Conservation (phyloP, 2,329 filamentous ascomycete genomes). For the Incumbomyces delicatus region DNA sequence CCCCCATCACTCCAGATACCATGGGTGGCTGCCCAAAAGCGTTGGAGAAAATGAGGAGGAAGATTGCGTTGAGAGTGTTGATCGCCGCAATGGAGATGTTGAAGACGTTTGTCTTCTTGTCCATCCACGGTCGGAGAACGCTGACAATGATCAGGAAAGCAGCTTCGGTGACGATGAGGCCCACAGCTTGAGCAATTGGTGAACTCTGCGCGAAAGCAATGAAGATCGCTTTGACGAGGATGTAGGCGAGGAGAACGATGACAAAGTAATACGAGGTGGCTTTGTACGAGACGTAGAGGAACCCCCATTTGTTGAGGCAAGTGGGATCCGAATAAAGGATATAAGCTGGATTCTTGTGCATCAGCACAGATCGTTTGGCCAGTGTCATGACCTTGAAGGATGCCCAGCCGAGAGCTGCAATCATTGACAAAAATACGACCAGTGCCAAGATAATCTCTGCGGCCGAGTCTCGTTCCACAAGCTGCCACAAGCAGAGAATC, state of each 20-base stretch:
- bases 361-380: conserved; percentile 73
- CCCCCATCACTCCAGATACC: conserved; percentile 78
- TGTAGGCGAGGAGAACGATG: conserved; percentile 66
- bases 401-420: conserved; percentile 71
- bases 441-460: conserved; percentile 80
- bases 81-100: conserved; percentile 85
- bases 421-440: conserved; percentile 77
- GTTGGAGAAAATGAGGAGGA: conserved; percentile 77
- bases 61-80: conserved; percentile 86
- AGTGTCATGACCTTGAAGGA: conserved; percentile 82
- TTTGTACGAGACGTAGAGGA: conserved; percentile 93
- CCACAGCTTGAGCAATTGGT: conserved; percentile 66
- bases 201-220: conserved; percentile 68
- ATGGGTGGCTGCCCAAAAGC: conserved; percentile 77
- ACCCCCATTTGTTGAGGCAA: conserved; percentile 93
- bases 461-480: conserved; percentile 73
- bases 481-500: conserved; percentile 86
- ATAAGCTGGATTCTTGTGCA: conserved; percentile 95
- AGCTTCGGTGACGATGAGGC: conserved; percentile 73
- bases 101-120: conserved; percentile 95
- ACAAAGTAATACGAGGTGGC: conserved; percentile 95
- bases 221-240: conserved; percentile 80
- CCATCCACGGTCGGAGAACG: conserved; percentile 90
- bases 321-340: conserved; percentile 95
- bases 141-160: conserved; percentile 65